A percentile compares a stretch with the other conserved stretches of the same genome.
Evolutionary conservation across 2,329 filamentous ascomycete species (phyloP).

Genomic region (Arthrobotrys sphaeroides): DNA sequence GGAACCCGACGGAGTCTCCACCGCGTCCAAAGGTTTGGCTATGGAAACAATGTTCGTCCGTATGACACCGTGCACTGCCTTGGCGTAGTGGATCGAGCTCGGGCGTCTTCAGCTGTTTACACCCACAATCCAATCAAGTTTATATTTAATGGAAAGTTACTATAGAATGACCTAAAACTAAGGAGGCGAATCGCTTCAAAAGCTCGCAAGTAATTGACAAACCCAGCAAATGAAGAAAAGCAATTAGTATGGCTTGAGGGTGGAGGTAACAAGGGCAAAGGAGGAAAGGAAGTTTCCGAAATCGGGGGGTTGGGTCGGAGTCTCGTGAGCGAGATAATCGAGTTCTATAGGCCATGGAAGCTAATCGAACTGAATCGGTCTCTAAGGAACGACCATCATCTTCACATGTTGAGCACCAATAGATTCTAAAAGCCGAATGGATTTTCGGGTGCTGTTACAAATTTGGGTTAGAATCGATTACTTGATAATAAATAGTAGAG

Average conservation of each 20-base stretch:
- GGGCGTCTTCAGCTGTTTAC: conserved; percentile 9
- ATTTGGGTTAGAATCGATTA: conserved; percentile 27
- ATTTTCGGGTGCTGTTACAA: conserved; percentile 73
- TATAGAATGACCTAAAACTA: conserved; percentile 25
- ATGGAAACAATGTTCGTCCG: conserved; percentile 1
- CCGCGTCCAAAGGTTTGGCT: not conserved
- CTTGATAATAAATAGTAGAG: conserved; percentile 18
- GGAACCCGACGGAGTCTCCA: not conserved
- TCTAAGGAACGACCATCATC: not conserved
- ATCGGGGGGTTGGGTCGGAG: not conserved
- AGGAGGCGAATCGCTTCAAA: conserved; percentile 23
- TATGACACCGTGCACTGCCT: conserved; percentile 5
- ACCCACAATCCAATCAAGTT: conserved; percentile 6
- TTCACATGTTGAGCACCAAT: not conserved
- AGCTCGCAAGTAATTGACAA: conserved; percentile 20
- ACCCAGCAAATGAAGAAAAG: conserved; percentile 2
- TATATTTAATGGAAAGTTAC: conserved; percentile 16
- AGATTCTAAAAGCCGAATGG: conserved; percentile 72
- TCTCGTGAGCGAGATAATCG: not conserved
- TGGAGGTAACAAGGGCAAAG: not conserved
- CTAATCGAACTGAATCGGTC: not conserved
- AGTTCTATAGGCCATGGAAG: not conserved
- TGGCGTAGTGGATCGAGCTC: conserved; percentile 14
- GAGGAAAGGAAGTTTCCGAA: not conserved
- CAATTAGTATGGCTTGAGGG: not conserved